Evolutionary conservation across 306 rosid species (phyloP).

Genomic region (Glycine soja): DNA sequence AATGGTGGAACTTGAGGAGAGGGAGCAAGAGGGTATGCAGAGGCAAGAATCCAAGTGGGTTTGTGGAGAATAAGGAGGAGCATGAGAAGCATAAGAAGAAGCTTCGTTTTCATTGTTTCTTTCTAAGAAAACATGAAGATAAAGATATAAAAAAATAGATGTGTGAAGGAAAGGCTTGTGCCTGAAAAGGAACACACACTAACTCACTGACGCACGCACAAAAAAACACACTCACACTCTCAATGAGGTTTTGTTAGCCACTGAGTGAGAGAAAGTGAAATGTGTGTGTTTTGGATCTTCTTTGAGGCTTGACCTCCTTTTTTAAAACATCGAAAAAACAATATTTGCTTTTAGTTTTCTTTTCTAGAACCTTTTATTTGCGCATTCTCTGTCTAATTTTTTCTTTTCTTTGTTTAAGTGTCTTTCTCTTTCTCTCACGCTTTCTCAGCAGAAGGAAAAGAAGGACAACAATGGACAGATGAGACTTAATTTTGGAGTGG

Average conservation of each 20-base stretch:
- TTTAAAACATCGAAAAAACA: background rate
- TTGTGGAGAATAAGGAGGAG: slow-evolving; percentile 50
- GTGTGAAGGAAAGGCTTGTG: slow-evolving; percentile 26
- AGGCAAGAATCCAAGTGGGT: slow-evolving; percentile 59
- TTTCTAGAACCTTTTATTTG: slow-evolving; percentile 13
- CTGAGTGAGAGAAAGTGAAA: background rate
- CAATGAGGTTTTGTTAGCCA: slow-evolving; percentile 23
- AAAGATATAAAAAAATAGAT: slow-evolving; percentile 2
- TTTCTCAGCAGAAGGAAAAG: slow-evolving; percentile 32
- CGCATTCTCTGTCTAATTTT: slow-evolving; percentile 29
- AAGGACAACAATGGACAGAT: background rate
- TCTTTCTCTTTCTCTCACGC: slow-evolving; percentile 16
- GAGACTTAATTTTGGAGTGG: slow-evolving; percentile 36
- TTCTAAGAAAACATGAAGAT: slow-evolving; percentile 45
- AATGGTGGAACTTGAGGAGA: slow-evolving; percentile 54
- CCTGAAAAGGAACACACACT: slow-evolving; percentile 37
- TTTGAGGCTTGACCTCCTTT: background rate
- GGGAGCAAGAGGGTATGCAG: slow-evolving; percentile 50
- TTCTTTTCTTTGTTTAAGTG: background rate
- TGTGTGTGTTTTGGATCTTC: slow-evolving; percentile 41
- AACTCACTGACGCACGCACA: no score
- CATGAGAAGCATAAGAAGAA: slow-evolving; percentile 46
- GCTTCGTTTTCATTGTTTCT: slow-evolving; percentile 57
- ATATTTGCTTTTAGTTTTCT: background rate
- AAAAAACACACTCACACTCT: background rate